phyloP scores from a whole-genome alignment of 148 eudicot genomes.

The Gaultheria prostrata region DNA sequence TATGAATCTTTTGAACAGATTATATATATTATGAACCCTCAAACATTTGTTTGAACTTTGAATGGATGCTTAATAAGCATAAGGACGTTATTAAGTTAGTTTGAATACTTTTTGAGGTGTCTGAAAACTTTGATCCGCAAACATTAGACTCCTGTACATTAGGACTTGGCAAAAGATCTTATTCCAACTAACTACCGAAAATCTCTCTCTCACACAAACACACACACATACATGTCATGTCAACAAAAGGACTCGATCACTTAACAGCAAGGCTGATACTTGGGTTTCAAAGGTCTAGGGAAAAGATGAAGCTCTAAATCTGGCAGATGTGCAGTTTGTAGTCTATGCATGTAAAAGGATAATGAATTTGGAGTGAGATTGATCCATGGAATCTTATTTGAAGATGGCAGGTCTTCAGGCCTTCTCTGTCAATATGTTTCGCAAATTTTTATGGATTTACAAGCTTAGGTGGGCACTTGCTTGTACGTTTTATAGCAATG shows the following conservation, averaged over 20 bases:
- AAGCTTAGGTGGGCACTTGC: neutral
- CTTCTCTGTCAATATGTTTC: neutral
- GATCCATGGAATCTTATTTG: neutral
- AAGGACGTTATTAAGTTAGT: neutral
- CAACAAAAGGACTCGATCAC: neutral
- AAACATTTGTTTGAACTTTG: neutral
- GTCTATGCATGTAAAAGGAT: neutral
- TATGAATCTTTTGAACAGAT: too few species aligned
- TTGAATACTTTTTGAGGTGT: neutral
- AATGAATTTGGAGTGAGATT: neutral
- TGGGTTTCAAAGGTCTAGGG: neutral
- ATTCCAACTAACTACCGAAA: neutral
- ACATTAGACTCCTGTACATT: neutral
- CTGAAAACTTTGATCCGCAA: neutral
- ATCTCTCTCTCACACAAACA: neutral
- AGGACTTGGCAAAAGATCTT: neutral
- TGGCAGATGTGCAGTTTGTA: neutral
- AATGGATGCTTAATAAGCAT: neutral
- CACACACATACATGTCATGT: neutral
- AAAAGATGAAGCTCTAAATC: constrained; percentile 8
- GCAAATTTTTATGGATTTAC: neutral
- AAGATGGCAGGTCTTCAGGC: neutral
- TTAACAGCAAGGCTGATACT: neutral
- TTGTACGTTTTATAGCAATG: neutral
- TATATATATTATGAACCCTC: neutral